Evolutionary conservation across 768 basidiomycete genomes (phyloP).

Genomic region (Boletales sp.): DNA sequence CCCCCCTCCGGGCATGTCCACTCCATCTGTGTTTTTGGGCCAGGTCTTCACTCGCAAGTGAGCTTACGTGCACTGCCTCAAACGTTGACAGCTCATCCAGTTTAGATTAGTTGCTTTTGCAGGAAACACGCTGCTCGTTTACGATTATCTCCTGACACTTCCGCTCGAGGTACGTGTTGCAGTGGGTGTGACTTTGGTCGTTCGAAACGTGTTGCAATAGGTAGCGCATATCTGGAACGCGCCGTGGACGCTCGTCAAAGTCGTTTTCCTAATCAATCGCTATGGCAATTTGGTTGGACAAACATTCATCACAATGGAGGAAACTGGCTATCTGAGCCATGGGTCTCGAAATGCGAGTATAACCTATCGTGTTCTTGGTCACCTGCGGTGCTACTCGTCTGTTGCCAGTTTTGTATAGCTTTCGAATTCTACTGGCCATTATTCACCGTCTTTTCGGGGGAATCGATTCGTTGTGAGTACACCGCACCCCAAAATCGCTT

Average conservation of each 20-base stretch:
- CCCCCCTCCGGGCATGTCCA: constrained; percentile 2
- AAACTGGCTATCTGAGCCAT: constrained; percentile 16
- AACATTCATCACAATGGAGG: constrained; percentile 18
- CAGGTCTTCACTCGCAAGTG: not conserved
- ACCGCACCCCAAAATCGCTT: not conserved
- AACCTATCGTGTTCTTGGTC: not conserved
- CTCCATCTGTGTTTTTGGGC: not conserved
- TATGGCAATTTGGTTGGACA: constrained; percentile 18
- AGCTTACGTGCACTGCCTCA: not conserved
- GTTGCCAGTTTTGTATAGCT: constrained; percentile 1
- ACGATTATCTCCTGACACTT: constrained; percentile 27
- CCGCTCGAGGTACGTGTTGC: constrained; percentile 20
- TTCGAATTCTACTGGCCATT: not conserved
- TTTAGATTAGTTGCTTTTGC: constrained; percentile 10
- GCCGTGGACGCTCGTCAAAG: constrained; percentile 11
- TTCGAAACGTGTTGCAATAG: constrained; percentile 4
- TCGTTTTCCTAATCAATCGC: constrained; percentile 11
- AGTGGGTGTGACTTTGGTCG: not conserved
- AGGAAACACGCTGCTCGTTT: constrained; percentile 21
- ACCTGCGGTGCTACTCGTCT: not conserved
- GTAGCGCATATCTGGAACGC: constrained; percentile 14
- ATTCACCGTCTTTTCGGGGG: constrained; percentile 1
- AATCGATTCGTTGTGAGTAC: constrained; percentile 14
- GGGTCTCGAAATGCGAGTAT: constrained; percentile 9
- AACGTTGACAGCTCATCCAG: not conserved